Conservation (phyloP, 2,329 filamentous ascomycete genomes). For the Daldinia eschscholtzii region DNA sequence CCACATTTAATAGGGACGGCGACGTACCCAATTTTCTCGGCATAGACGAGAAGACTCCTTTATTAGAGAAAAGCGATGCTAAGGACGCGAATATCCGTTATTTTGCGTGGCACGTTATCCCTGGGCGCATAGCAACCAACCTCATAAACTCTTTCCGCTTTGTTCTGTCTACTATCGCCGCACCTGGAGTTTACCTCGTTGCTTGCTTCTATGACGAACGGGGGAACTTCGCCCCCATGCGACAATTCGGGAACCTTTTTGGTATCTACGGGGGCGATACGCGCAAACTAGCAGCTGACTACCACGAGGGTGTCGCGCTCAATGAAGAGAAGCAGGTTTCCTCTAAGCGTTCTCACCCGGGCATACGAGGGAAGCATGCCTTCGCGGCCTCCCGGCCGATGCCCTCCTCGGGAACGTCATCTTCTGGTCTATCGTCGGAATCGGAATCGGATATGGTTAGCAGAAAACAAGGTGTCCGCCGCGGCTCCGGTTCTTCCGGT, state of each 20-base stretch:
- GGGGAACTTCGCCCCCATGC: conserved; percentile 81
- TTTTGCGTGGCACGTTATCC: conserved; percentile 68
- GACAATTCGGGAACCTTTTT: conserved; percentile 76
- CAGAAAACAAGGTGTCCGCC: conserved; percentile 50
- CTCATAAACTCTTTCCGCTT: conserved; percentile 82
- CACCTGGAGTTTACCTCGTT: conserved; percentile 84
- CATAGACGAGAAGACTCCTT: conserved; percentile 76
- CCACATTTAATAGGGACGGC: conserved; percentile 52
- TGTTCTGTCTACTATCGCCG: conserved; percentile 81
- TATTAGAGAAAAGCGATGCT: conserved; percentile 62
- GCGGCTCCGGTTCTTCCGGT: conserved; percentile 48
- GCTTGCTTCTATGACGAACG: conserved; percentile 86
- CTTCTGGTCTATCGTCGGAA: conserved; percentile 78
- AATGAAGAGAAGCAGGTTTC: conserved; percentile 51
- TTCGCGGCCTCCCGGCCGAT: conserved; percentile 46
- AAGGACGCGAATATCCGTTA: conserved; percentile 55
- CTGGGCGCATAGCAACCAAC: conserved; percentile 77
- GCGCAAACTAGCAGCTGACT: conserved; percentile 64
- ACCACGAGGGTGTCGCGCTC: conserved; percentile 50
- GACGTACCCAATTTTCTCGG: conserved; percentile 50
- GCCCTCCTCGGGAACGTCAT: conserved; percentile 64
- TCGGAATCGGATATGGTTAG: conserved; percentile 71
- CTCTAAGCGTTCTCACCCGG: conserved; percentile 47
- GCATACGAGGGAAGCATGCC: conserved; percentile 45
- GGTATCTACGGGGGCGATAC: conserved; percentile 58